Percentiles rank a stretch among this genome's conserved stretches.
phyloP scores from a whole-genome alignment of 176 grass and related monocot species.

The Oryza punctata region DNA sequence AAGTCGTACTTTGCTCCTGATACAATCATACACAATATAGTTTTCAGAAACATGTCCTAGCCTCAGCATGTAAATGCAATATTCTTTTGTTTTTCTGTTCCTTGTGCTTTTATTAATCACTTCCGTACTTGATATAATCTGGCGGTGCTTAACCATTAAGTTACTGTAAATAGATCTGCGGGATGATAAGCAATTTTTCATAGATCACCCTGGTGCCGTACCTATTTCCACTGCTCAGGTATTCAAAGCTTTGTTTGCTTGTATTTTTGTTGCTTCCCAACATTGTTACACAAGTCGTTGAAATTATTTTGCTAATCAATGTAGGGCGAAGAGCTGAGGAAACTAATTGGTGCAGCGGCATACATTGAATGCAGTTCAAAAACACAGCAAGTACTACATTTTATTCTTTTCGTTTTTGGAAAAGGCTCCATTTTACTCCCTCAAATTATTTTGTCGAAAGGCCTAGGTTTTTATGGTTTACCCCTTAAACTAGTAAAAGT shows the following conservation, averaged over 20 bases:
- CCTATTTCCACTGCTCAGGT: conserved; percentile 55
- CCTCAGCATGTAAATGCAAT: background rate
- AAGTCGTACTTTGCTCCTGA: background rate
- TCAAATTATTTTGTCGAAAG: background rate
- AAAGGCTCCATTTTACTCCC: background rate
- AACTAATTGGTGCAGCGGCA: conserved; percentile 62
- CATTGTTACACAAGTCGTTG: background rate
- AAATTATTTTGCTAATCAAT: conserved; percentile 25
- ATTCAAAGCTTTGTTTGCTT: background rate
- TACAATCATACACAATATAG: background rate
- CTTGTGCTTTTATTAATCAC: conserved; percentile 1
- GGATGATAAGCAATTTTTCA: conserved; percentile 57
- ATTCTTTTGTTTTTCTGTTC: background rate
- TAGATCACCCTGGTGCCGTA: conserved; percentile 55
- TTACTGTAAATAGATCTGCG: conserved; percentile 45
- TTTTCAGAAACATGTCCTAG: background rate
- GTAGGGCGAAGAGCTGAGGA: conserved; percentile 78
- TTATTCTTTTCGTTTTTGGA: background rate
- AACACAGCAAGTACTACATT: conserved; percentile 67
- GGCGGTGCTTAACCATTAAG: background rate
- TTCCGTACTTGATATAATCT: conserved; percentile 11
- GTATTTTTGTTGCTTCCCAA: background rate
- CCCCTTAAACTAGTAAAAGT: background rate
- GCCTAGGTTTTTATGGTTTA: background rate
- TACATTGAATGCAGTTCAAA: conserved; percentile 83